Evolutionary conservation across 129 eudicot genomes (phyloP).

Genomic region (Pseudognaphalium luteoalbum): DNA sequence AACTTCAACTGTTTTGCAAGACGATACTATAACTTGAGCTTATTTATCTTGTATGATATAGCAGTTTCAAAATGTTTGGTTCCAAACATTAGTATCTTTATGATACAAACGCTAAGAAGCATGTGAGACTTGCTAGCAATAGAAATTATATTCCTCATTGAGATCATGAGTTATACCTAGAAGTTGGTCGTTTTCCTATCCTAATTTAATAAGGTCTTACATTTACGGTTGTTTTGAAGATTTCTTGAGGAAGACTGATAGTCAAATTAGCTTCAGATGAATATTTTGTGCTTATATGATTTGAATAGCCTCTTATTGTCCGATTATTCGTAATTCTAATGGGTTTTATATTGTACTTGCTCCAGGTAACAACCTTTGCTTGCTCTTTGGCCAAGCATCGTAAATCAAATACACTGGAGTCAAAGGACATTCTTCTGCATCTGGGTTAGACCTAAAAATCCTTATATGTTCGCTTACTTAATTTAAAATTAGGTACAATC

Average conservation of each 20-base stretch:
- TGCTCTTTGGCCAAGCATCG: constrained; percentile 98
- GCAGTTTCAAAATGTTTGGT: neutral
- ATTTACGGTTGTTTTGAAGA: too few relatives aligned
- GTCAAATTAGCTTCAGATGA: neutral
- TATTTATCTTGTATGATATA: neutral
- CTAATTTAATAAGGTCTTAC: too few relatives aligned
- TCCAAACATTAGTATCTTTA: too few relatives aligned
- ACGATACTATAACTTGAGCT: neutral
- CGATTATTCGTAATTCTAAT: neutral
- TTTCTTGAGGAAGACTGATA: too few relatives aligned
- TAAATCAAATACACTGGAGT: constrained; percentile 81
- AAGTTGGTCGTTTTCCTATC: too few relatives aligned
- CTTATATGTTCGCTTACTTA: neutral
- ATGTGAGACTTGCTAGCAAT: too few relatives aligned
- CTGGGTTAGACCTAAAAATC: constrained; percentile 57
- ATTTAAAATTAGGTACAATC: neutral
- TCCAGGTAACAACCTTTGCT: constrained; percentile 86
- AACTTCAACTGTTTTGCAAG: neutral
- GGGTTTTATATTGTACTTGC: neutral
- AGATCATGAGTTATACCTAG: too few relatives aligned
- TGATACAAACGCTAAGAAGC: too few relatives aligned
- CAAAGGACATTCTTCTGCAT: constrained; percentile 90
- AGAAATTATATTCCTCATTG: too few relatives aligned
- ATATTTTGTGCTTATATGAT: neutral
- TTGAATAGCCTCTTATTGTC: constrained; percentile 12